Evolutionary conservation across 2,329 filamentous ascomycete genomes (phyloP).

Genomic region (Colletotrichum karsti): DNA sequence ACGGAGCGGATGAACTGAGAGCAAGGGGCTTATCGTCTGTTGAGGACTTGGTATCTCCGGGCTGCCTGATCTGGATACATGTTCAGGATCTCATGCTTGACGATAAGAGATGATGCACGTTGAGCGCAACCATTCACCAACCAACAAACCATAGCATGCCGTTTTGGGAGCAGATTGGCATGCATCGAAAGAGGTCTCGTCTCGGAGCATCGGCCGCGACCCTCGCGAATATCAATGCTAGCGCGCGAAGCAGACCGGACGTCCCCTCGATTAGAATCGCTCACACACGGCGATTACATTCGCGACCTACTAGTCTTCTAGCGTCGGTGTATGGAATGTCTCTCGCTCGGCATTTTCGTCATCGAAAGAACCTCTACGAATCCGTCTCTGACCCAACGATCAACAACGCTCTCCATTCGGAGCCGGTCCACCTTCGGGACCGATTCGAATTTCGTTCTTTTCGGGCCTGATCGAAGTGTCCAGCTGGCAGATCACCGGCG

Average conservation of each 20-base stretch:
- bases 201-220: neutral
- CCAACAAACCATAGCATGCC: neutral
- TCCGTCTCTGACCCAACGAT: neutral
- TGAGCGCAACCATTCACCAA: neutral
- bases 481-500: neutral
- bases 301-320: neutral
- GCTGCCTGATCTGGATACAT: slow-evolving; percentile 11
- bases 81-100: neutral
- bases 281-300: neutral
- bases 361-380: neutral
- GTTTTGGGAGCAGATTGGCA: neutral
- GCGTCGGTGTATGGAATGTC: neutral
- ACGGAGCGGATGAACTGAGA: neutral
- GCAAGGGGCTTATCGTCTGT: slow-evolving; percentile 6
- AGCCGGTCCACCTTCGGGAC: slow-evolving; percentile 8
- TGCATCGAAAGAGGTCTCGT: neutral
- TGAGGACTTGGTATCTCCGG: neutral
- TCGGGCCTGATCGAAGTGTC: neutral
- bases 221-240: neutral
- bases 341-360: neutral
- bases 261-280: neutral
- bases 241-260: neutral
- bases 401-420: neutral
- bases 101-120: slow-evolving; percentile 6
- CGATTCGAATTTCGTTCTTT: neutral